A percentile compares a stretch with the other conserved stretches of the same genome.
phyloP scores from a whole-genome alignment of 2,329 filamentous ascomycete genomes.

The Colletotrichum lupini region DNA sequence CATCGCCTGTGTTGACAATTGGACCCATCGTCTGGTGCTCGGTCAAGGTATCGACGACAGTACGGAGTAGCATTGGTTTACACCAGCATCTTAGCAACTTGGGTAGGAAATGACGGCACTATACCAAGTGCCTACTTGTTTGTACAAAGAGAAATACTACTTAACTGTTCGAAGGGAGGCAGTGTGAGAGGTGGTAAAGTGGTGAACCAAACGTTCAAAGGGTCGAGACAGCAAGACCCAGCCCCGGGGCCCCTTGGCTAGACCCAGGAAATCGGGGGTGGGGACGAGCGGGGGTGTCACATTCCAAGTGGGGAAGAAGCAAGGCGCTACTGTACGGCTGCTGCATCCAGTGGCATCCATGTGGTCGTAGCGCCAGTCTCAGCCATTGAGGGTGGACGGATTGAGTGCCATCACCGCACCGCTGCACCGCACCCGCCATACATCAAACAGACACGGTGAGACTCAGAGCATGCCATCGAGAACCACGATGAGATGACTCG shows the following conservation, averaged over 20 bases:
- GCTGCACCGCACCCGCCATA: neutral
- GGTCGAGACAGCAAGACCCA: slow-evolving; percentile 1
- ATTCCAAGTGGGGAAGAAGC: slow-evolving; percentile 12
- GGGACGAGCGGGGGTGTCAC: neutral
- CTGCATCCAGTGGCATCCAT: slow-evolving; percentile 7
- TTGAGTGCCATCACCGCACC: neutral
- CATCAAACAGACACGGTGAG: neutral
- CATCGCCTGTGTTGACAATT: neutral
- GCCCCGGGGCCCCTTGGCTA: neutral
- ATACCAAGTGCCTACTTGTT: neutral
- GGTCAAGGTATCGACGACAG: neutral
- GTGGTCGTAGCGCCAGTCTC: neutral
- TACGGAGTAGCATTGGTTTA: neutral
- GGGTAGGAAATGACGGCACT: slow-evolving; percentile 7
- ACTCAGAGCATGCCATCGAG: slow-evolving; percentile 5
- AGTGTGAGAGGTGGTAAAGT: neutral
- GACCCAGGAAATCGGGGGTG: slow-evolving; percentile 7
- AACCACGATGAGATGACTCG: neutral
- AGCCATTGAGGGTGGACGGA: neutral
- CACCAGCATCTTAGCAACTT: too few relatives aligned
- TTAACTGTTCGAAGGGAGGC: too few relatives aligned
- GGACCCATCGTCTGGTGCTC: neutral
- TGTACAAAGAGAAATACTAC: too few relatives aligned
- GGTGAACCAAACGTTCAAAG: slow-evolving; percentile 7
- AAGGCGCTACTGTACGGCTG: slow-evolving; percentile 10